These are phyloP conservation scores for Amanita thiersii DNA, from an alignment of 768 basidiomycete species.

Conservation along the genomic window DNA sequence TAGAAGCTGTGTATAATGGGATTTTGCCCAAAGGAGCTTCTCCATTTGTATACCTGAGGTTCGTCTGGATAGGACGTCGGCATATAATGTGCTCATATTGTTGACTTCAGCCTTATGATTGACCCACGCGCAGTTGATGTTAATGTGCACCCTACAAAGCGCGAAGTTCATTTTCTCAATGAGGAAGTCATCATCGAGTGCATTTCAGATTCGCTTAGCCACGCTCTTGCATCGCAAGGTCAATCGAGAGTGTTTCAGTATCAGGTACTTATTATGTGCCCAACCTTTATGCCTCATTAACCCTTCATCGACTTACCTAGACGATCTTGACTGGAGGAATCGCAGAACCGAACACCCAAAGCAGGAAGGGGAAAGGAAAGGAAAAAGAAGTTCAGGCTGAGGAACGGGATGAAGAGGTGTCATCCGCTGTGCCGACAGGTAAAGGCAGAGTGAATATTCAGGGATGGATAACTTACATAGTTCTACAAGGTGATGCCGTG, in stretches of 20 bases:
- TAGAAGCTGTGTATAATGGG: slow-evolving; percentile 79
- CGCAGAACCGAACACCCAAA: slow-evolving; percentile 18
- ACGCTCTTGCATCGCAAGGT: slow-evolving; percentile 50
- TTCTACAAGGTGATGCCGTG: slow-evolving; percentile 17
- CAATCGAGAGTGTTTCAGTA: slow-evolving; percentile 68
- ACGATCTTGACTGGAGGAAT: slow-evolving; percentile 53
- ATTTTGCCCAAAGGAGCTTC: slow-evolving; percentile 84
- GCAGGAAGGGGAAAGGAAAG: slow-evolving; percentile 34
- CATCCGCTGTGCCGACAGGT: no score
- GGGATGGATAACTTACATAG: not conserved
- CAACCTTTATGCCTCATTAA: not conserved
- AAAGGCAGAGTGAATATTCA: no score
- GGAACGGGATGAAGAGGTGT: slow-evolving; percentile 19
- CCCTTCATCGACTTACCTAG: slow-evolving; percentile 21
- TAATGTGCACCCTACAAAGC: slow-evolving; percentile 97
- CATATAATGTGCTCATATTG: not conserved
- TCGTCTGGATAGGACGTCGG: slow-evolving; percentile 13
- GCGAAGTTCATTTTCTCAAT: slow-evolving; percentile 90
- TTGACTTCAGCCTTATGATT: slow-evolving; percentile 55
- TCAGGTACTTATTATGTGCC: slow-evolving; percentile 35
- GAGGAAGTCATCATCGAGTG: slow-evolving; percentile 80
- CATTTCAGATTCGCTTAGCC: slow-evolving; percentile 67
- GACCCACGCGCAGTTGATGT: slow-evolving; percentile 89
- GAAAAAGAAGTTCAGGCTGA: slow-evolving; percentile 18
- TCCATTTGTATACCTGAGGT: slow-evolving; percentile 95